Conservation (phyloP, 1,284 basidiomycete genomes). For the Kwoniella shivajii region DNA sequence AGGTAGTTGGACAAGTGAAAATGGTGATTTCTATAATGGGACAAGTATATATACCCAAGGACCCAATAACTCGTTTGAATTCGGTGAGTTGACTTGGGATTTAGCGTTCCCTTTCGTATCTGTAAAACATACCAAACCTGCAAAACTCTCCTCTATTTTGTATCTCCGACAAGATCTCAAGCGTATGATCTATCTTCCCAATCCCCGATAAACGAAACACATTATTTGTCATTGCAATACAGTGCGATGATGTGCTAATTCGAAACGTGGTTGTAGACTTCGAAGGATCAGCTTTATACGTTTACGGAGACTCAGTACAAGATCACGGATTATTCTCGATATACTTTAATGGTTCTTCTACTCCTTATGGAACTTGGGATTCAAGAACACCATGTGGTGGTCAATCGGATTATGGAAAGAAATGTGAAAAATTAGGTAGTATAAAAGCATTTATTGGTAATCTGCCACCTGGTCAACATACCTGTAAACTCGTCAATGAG, state of each 20-base stretch:
- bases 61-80: constrained; percentile 34
- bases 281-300: constrained; percentile 50
- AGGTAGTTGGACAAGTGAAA: constrained; percentile 51
- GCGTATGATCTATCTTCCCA: background rate
- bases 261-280: no score
- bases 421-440: constrained; percentile 53
- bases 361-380: constrained; percentile 30
- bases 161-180: no score
- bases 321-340: constrained; percentile 53
- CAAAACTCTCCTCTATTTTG: no score
- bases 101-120: background rate
- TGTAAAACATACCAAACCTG: no score
- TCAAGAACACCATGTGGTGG: constrained; percentile 50
- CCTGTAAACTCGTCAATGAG: constrained; percentile 43
- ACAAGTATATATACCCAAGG: constrained; percentile 46
- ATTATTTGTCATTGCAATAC: no score
- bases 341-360: constrained; percentile 42
- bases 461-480: constrained; percentile 42
- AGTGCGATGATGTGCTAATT: no score
- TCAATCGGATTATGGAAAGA: constrained; percentile 31
- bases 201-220: background rate
- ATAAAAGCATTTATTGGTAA: constrained; percentile 43
- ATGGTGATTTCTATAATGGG: constrained; percentile 43
- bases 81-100: constrained; percentile 42
- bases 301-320: constrained; percentile 56